Base-by-base conservation (phyloP, 306 rosid species). In the Senna siamea region DNA sequence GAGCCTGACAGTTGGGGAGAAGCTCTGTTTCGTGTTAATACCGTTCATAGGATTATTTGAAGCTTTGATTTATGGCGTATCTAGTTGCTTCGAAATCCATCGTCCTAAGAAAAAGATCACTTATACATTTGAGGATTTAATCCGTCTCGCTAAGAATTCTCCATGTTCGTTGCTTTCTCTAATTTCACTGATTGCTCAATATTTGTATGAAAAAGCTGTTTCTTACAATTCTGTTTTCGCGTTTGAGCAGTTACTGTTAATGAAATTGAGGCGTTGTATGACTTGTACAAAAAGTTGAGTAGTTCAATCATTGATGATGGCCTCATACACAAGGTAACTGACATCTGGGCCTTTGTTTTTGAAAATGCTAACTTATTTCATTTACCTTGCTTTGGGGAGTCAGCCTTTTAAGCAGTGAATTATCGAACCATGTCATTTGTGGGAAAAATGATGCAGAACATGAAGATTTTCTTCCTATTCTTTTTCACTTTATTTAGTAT, bases 261-360 rank as follows among this genome's bases (percentile, higher is more conserved):
- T 80, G 96, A 90, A 53, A 75, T 90, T 41, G 96, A 90, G 71
- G 96, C 96, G 0, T 76, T 90, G 85, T 80, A 76, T 17, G 96
- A 88, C 37, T 53, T 88, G 75, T 90, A 81, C 79, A 90, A 88
- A 54, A 85, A 88, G 76, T 70, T 90, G 82, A 90, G 96, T 60
- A 67, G 84, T 47, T 88, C 89, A 6, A 74, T 88, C 41, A 69
- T 86, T 43, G 89, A 88, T 2, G 96, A 90, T 74, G 93, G 93
- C 4, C 76, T 86, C 11, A 85, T 90, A 50, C 96, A 90, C 76
- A 88, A 90, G 91, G 96, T 90, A 79, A 62, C 66, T 65, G 14
- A 19, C 23, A 44, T 54, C 58, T 23, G 5, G 12, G 12, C 55
- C 28, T 47, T 15, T 15, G 19, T 12, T 13, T 52, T 46, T 41